These are phyloP conservation scores for Dactylellina parvicollis DNA, from an alignment of 2,329 filamentous ascomycete genomes.

Conservation along the genomic window DNA sequence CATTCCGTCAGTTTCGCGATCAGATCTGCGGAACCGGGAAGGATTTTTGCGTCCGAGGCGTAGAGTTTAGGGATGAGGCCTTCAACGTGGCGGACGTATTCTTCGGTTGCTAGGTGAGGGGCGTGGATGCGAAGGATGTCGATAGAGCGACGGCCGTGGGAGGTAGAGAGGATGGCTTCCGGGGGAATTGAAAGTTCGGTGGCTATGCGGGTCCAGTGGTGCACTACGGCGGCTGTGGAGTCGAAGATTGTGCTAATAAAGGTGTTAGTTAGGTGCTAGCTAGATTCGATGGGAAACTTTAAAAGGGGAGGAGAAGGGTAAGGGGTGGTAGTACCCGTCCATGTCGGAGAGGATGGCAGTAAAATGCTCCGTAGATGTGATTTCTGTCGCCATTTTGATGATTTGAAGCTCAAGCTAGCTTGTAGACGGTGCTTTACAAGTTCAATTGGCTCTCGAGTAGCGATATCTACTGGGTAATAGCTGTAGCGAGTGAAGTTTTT, in stretches of 20 bases:
- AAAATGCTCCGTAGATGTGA: slow-evolving; percentile 31
- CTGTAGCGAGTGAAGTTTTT: slow-evolving; percentile 3
- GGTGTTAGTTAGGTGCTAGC: not conserved
- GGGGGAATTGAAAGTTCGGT: slow-evolving; percentile 84
- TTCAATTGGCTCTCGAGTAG: too few species aligned
- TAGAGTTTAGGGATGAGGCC: slow-evolving; percentile 78
- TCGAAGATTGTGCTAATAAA: slow-evolving; percentile 70
- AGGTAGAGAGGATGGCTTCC: slow-evolving; percentile 85
- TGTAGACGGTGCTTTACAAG: too few species aligned
- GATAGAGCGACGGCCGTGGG: slow-evolving; percentile 88
- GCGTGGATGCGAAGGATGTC: slow-evolving; percentile 82
- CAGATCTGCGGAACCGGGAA: slow-evolving; percentile 78
- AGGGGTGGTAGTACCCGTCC: slow-evolving; percentile 37
- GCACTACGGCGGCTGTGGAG: slow-evolving; percentile 78
- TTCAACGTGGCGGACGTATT: slow-evolving; percentile 84
- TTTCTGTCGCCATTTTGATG: slow-evolving; percentile 23
- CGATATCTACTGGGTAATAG: too few species aligned
- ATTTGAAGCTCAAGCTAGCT: not conserved
- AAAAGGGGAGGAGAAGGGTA: not conserved
- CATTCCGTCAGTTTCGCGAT: slow-evolving; percentile 73
- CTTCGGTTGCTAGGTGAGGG: slow-evolving; percentile 88
- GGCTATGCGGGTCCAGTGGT: slow-evolving; percentile 82
- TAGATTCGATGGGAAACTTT: not conserved
- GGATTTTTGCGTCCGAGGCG: slow-evolving; percentile 81
- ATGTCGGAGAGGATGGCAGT: slow-evolving; percentile 53